These are phyloP conservation scores for Blastocrithidia nonstop DNA, from an alignment of 208 protist species.

Conservation along the genomic window DNA sequence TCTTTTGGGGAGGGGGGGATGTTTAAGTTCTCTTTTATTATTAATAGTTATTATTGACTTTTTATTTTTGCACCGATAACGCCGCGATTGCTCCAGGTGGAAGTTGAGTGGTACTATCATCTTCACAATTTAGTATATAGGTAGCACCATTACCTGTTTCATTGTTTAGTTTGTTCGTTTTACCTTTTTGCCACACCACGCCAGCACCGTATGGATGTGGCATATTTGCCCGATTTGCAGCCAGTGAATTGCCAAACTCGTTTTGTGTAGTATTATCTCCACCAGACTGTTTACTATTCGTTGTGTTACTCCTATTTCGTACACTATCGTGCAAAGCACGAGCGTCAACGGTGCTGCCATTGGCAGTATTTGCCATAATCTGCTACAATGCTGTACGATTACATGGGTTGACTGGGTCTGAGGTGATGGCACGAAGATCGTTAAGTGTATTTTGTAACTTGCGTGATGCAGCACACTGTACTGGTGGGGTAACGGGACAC, in stretches of 20 bases:
- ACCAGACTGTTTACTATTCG: not conserved
- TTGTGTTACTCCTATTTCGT: not conserved
- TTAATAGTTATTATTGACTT: too few relatives aligned
- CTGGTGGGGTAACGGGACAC: conserved; percentile 51
- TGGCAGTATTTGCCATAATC: conserved; percentile 8
- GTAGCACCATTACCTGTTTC: conserved; percentile 4
- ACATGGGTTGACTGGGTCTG: conserved; percentile 40
- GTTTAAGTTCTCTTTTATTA: too few relatives aligned
- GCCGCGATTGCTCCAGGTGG: conserved; percentile 15
- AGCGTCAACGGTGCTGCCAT: too few relatives aligned
- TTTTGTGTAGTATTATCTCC: conserved; percentile 4
- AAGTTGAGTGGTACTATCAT: conserved; percentile 4
- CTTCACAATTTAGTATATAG: too few relatives aligned
- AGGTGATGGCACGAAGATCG: conserved; percentile 32
- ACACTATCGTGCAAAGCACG: too few relatives aligned
- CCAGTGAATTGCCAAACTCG: conserved; percentile 25
- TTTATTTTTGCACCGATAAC: conserved; percentile 4
- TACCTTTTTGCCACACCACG: conserved; percentile 45
- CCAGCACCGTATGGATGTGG: conserved; percentile 53
- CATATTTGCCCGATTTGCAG: conserved; percentile 20
- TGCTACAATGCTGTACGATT: conserved; percentile 23
- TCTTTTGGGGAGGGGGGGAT: too few relatives aligned
- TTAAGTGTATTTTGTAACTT: conserved; percentile 61
- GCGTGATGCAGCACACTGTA: conserved; percentile 56
- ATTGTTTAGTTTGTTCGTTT: not conserved